Evolutionary conservation across 176 grass and related monocot genomes (phyloP), one percentile per base, ranked within the genome.

Genomic region (Oryza nivara): DNA sequence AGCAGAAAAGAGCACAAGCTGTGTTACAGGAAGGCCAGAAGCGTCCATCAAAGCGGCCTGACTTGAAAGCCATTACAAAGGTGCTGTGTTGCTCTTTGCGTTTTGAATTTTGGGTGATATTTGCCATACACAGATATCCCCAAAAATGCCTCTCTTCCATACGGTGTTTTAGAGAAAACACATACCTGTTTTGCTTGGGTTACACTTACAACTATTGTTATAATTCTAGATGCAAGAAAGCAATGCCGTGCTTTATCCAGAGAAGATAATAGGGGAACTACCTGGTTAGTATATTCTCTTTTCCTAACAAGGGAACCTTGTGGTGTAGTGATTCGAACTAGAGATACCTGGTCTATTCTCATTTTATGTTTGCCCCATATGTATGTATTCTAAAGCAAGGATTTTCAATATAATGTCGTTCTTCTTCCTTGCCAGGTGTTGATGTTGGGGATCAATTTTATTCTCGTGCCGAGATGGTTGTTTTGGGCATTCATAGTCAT

Each of bases 381-480:
- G n/a, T 51, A 71, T 84, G 0, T 16, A 54, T 85, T 65, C 61
- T 43, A 28, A 4, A 67, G 25, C 78, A 65, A 26, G 19, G 41
- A 75, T 58, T 51, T 46, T 13, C 11, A 23, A 65, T 65, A 14
- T 81, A 14, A 46, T 80, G 12, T 34, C 75, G 32, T 70, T 66
- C 63, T 58, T 48, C 4, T 67, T 58, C 26, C 35, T 78, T 80
- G 9, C 5, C 58, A 98, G 91, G 96, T 30, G 80, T 98, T 3
- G 91, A 94, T 9, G 96, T 95, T 23, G 96, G 96, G 0, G 74
- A 95, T 43, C 87, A 89, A 3, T 98, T 95, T 73, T 95, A 90
- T 81, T 98, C 96, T 13, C 87, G 91, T 26, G 93, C 91, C 11
- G 93, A 98, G 83, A 93, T 98, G 96, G 96, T 98, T 19, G 91